Base-by-base conservation (phyloP, 768 basidiomycete species). In the Amanita brunnescens region DNA sequence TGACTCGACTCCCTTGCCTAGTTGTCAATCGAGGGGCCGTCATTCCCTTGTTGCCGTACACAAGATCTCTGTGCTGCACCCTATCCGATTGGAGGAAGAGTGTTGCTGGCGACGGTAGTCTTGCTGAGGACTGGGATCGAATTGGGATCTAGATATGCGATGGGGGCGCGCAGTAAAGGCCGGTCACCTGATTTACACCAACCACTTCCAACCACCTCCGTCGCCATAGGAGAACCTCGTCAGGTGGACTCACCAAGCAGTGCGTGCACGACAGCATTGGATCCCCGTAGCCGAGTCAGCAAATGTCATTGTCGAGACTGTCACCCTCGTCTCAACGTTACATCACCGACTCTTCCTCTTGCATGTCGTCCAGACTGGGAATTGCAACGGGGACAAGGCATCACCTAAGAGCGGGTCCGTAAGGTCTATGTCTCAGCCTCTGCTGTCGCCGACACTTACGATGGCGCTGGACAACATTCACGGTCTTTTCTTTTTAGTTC, bases 381-480 rank as follows among this genome's bases (percentile, higher is more conserved):
- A 53, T 10, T 44, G 45, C 10, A 33, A 34, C 7, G 54, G 60
- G 26, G 62, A 58, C 70, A 9, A 62, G 64, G 0, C 71, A 72
- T n/a, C 65, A 67, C 47, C 56, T 53, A 30, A 58, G n/a, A 73
- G 70, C 0, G 80, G 79, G 2, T 87, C 86, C 0, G 79, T 87
- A n/a, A 74, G 85, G 26, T 84, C 84, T 3, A 82, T 80, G 64
- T 0, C 82, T 1, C 78, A 74, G 47, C 62, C 70, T 14, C 54
- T 63, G 32, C 54, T 62, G 1, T 75, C 77, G 52, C 67, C 70
- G 33, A 80, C 73, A 61, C 63, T 93, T 38, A 83, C 87, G 38
- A 80, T 93, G 80, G 90, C 87, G 10, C 91, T 90, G 0, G 90
- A 92, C 65, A 92, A 90, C 59, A 91, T 93, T 58, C 76, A 75